Percentiles rank a stretch among this genome's conserved stretches.
Evolutionary conservation across 1,284 basidiomycete species (phyloP).

Genomic region (Apiotrichum sp.): DNA sequence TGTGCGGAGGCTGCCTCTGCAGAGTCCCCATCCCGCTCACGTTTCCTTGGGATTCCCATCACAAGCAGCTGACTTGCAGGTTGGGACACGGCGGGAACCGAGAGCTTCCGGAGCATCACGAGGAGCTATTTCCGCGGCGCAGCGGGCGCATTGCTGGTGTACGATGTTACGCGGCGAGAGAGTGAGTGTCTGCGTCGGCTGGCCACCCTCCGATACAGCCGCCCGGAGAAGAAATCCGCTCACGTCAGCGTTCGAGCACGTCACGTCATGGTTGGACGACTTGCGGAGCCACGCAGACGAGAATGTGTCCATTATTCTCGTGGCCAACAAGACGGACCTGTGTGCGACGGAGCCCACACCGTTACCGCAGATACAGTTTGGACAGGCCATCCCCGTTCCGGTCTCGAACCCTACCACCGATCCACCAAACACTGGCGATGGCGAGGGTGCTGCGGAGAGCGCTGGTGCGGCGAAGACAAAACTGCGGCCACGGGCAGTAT

Average conservation of each 20-base stretch:
- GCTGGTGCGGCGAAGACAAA: not conserved
- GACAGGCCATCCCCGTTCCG: conserved; percentile 23
- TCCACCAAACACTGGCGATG: not conserved
- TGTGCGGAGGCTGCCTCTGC: too few species aligned
- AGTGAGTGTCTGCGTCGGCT: conserved; percentile 23
- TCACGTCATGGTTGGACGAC: conserved; percentile 40
- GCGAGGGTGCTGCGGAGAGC: not conserved
- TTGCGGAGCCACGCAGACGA: conserved; percentile 39
- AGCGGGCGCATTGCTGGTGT: conserved; percentile 84
- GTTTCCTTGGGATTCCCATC: too few species aligned
- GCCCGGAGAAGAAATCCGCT: not conserved
- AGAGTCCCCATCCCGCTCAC: too few species aligned
- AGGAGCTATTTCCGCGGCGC: conserved; percentile 93
- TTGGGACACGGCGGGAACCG: conserved; percentile 45
- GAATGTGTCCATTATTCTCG: conserved; percentile 41
- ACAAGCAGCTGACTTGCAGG: conserved; percentile 14
- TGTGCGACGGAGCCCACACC: conserved; percentile 25
- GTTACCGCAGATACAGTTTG: conserved; percentile 27
- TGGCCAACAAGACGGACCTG: conserved; percentile 44
- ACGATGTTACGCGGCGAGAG: conserved; percentile 78
- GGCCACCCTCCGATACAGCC: too few species aligned
- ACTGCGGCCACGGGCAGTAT: conserved; percentile 26
- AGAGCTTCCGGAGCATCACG: conserved; percentile 60
- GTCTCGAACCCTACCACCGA: not conserved
- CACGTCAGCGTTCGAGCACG: conserved; percentile 39